These are phyloP conservation scores for Fusarium stilboides DNA, from an alignment of 2,329 filamentous ascomycete genomes.

Conservation along the genomic window DNA sequence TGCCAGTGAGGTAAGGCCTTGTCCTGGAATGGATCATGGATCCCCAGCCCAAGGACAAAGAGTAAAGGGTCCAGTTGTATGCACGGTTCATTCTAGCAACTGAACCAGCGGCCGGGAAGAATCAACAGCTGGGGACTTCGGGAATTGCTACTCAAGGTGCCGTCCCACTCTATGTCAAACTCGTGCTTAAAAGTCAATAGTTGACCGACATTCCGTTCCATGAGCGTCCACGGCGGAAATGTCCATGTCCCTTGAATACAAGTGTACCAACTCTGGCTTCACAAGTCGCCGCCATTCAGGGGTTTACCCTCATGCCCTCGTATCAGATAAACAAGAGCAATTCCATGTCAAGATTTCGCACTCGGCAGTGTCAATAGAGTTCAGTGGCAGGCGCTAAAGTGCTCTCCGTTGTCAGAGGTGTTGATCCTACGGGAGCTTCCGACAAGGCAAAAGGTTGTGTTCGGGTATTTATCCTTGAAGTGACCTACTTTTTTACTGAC, in stretches of 20 bases:
- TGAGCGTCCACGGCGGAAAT: conserved; percentile 5
- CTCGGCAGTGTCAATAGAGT: conserved; percentile 35
- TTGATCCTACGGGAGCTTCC: conserved; percentile 41
- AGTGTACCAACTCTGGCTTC: background rate
- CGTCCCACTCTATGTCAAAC: conserved; percentile 34
- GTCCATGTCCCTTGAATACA: background rate
- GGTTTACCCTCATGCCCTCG: conserved; percentile 14
- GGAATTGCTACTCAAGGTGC: conserved; percentile 23
- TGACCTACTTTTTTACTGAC: background rate
- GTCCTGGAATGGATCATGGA: background rate
- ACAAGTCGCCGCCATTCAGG: conserved; percentile 25
- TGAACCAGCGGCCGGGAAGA: conserved; percentile 22
- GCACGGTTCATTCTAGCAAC: conserved; percentile 36
- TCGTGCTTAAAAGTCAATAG: conserved; percentile 12
- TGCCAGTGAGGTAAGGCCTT: conserved; percentile 1
- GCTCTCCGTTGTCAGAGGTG: conserved; percentile 19
- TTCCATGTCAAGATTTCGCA: conserved; percentile 1
- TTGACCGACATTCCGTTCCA: conserved; percentile 36
- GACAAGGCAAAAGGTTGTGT: conserved; percentile 1
- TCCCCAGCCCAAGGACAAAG: conserved; percentile 13
- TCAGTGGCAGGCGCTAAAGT: conserved; percentile 30
- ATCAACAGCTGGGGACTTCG: conserved; percentile 19
- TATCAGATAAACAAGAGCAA: conserved; percentile 26
- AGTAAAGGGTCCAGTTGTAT: conserved; percentile 8
- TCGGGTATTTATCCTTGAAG: background rate